A percentile compares a stretch with the other conserved stretches of the same genome.
These are phyloP conservation scores for Gonapodya prolifera DNA, from an alignment of 192 early-diverging fungal genomes.

Conservation along the genomic window DNA sequence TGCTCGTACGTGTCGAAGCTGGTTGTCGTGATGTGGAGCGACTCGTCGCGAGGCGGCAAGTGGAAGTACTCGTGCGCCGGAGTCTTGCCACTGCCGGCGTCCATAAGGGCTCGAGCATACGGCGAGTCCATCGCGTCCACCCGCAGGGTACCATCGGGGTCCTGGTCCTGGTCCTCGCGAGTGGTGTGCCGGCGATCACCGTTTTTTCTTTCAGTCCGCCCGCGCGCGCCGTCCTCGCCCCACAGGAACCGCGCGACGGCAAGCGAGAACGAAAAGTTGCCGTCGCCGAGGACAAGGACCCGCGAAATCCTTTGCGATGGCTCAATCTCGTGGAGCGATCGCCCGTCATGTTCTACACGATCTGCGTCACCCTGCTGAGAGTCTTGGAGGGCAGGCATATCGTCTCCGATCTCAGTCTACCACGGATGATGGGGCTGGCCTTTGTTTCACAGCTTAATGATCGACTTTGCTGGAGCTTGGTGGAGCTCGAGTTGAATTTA, in stretches of 20 bases:
- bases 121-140: slow-evolving; percentile 11
- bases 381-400: too few species aligned
- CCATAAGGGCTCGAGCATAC: not conserved
- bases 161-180: not conserved
- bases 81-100: not conserved
- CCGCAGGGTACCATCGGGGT: slow-evolving; percentile 5
- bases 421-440: too few species aligned
- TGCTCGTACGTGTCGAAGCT: slow-evolving; percentile 30
- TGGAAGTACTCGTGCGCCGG: not conserved
- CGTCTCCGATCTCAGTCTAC: too few species aligned
- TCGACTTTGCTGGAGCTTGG: too few species aligned
- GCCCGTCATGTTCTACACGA: too few species aligned
- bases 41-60: not conserved
- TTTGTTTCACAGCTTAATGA: too few species aligned
- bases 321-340: too few species aligned
- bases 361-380: too few species aligned
- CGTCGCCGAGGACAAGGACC: slow-evolving; percentile 17
- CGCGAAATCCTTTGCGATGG: too few species aligned
- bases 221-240: slow-evolving; percentile 3
- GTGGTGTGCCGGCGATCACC: not conserved
- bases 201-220: not conserved
- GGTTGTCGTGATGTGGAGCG: slow-evolving; percentile 23
- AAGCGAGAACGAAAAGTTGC: slow-evolving; percentile 39
- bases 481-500: too few species aligned
- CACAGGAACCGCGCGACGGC: slow-evolving; percentile 26